These are phyloP conservation scores for Metschnikowia picachoensis DNA, from an alignment of 805 yeast species.

Conservation along the genomic window DNA sequence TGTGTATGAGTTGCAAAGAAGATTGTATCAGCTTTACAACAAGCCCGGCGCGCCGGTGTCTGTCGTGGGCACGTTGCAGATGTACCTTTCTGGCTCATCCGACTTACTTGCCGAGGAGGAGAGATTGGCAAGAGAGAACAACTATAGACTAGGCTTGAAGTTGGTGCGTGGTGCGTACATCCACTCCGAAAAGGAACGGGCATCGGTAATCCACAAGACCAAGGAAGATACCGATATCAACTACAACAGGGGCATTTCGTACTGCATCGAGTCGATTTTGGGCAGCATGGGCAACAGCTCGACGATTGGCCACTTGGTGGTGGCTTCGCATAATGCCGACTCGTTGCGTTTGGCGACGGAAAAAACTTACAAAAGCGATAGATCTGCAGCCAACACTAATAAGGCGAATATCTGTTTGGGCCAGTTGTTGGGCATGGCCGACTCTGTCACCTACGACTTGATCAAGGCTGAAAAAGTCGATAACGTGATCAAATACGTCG, in stretches of 20 bases:
- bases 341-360: conserved; percentile 74
- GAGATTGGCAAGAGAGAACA: conserved; percentile 53
- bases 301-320: conserved; percentile 72
- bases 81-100: conserved; percentile 76
- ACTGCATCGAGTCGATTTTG: conserved; percentile 57
- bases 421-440: conserved; percentile 95
- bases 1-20: conserved; percentile 85
- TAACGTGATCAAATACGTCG: conserved; percentile 88
- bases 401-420: conserved; percentile 74
- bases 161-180: conserved; percentile 94
- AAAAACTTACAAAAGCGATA: conserved; percentile 33
- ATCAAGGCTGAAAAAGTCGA: conserved; percentile 59
- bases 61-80: conserved; percentile 88
- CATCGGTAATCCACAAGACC: conserved; percentile 62
- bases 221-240: conserved; percentile 77
- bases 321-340: conserved; percentile 83
- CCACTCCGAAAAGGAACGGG: conserved; percentile 78
- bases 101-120: conserved; percentile 60
- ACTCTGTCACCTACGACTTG: conserved; percentile 75
- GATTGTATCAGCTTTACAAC: conserved; percentile 71
- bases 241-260: conserved; percentile 66
- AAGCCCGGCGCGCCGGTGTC: conserved; percentile 52
- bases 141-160: conserved; percentile 78
- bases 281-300: conserved; percentile 41
- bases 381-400: conserved; percentile 16